phyloP scores from a whole-genome alignment of 768 basidiomycete species.

The Psilocybe azurescens region DNA sequence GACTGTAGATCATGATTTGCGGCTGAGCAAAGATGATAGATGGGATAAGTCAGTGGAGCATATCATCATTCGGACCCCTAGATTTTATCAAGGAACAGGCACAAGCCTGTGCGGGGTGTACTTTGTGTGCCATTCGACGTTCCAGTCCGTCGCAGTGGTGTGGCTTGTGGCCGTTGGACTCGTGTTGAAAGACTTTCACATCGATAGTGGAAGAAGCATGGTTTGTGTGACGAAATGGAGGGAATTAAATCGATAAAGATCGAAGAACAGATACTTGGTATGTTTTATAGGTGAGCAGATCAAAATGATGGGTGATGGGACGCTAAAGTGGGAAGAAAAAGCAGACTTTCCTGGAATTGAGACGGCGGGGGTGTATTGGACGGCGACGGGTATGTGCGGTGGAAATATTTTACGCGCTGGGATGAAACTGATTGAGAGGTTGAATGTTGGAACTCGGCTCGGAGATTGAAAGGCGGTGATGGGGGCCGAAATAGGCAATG shows the following conservation, averaged over 20 bases:
- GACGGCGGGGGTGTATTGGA: not conserved
- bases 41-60: too few relatives aligned
- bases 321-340: not conserved
- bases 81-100: conserved; percentile 10
- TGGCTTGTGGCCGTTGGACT: not conserved
- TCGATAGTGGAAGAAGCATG: conserved; percentile 11
- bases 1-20: conserved; percentile 3
- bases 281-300: conserved; percentile 1
- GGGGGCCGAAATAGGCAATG: conserved; percentile 8
- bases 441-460: conserved; percentile 21
- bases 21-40: not conserved
- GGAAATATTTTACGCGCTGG: conserved; percentile 4
- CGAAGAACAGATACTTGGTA: not conserved
- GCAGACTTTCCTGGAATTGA: not conserved
- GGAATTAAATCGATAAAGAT: not conserved
- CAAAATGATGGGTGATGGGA: conserved; percentile 2
- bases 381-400: not conserved
- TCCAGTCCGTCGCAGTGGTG: not conserved
- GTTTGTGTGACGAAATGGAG: conserved; percentile 1
- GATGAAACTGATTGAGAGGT: conserved; percentile 4
- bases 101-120: not conserved
- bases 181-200: conserved; percentile 9
- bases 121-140: not conserved
- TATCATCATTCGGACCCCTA: not conserved
- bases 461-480: conserved; percentile 35